A percentile compares a stretch with the other conserved stretches of the same genome.
Conservation (phyloP, 2,329 filamentous ascomycete species). For the Neocucurbitaria cava region DNA sequence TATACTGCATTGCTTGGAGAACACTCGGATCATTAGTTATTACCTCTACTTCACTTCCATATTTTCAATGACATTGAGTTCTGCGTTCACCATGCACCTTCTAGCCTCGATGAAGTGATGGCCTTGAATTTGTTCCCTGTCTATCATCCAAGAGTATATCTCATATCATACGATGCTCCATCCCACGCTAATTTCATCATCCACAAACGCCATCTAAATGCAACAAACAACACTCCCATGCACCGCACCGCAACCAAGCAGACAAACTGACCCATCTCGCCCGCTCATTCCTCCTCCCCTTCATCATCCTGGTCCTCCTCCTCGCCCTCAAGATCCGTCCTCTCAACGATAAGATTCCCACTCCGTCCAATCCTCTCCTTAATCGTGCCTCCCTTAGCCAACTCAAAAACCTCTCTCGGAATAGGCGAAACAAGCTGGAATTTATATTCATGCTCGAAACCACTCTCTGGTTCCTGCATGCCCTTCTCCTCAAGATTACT, state of each 20-base stretch:
- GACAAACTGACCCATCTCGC: background rate
- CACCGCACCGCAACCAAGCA: too few species aligned
- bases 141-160: too few species aligned
- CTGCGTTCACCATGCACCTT: background rate
- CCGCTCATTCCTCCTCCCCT: slow-evolving; percentile 14
- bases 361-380: slow-evolving; percentile 78
- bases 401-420: slow-evolving; percentile 80
- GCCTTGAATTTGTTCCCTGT: background rate
- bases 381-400: slow-evolving; percentile 71
- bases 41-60: background rate
- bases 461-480: slow-evolving; percentile 63
- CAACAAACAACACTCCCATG: too few species aligned
- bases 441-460: slow-evolving; percentile 80
- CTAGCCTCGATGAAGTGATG: background rate
- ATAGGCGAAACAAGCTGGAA: slow-evolving; percentile 87
- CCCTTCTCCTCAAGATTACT: slow-evolving; percentile 35
- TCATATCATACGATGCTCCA: background rate
- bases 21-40: background rate
- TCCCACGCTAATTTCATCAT: background rate
- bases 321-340: slow-evolving; percentile 63
- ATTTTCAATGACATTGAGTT: slow-evolving; percentile 6
- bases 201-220: background rate
- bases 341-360: slow-evolving; percentile 89
- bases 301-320: slow-evolving; percentile 50
- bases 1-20: background rate